phyloP scores from a whole-genome alignment of 2,329 filamentous ascomycete species.

The Neofusicoccum cordaticola region DNA sequence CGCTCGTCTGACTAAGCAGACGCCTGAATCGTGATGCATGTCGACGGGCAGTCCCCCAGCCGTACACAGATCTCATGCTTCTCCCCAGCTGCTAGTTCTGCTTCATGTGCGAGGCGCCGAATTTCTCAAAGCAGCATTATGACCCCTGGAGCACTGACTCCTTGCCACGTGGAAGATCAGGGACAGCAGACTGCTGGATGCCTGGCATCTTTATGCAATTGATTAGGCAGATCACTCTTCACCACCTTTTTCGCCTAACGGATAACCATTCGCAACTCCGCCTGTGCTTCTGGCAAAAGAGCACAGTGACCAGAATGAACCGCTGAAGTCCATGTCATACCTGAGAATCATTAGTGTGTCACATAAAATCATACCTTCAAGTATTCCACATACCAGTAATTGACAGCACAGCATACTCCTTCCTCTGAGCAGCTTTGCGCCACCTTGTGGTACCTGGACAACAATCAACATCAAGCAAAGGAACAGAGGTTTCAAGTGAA shows the following conservation, averaged over 20 bases:
- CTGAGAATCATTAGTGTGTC: neutral
- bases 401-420: conserved; percentile 73
- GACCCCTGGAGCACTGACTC: too few species aligned
- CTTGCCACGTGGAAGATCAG: too few species aligned
- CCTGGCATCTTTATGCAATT: too few species aligned
- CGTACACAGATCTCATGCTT: too few species aligned
- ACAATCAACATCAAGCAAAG: conserved; percentile 21
- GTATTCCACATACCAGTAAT: conserved; percentile 58
- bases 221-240: neutral
- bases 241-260: neutral
- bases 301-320: conserved; percentile 62
- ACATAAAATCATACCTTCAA: too few species aligned
- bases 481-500: conserved; percentile 39
- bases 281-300: conserved; percentile 48
- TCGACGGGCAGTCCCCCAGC: neutral
- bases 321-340: conserved; percentile 78
- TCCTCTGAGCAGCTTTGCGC: conserved; percentile 66
- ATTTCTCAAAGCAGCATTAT: too few species aligned
- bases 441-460: conserved; percentile 71
- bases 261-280: neutral
- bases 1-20: neutral
- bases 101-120: too few species aligned
- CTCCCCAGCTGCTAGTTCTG: too few species aligned
- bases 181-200: too few species aligned
- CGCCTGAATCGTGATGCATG: neutral